A percentile compares a stretch with the other conserved stretches of the same genome.
Evolutionary conservation across 2,329 filamentous ascomycete genomes (phyloP).

Genomic region (Phyllosticta capitalensis): DNA sequence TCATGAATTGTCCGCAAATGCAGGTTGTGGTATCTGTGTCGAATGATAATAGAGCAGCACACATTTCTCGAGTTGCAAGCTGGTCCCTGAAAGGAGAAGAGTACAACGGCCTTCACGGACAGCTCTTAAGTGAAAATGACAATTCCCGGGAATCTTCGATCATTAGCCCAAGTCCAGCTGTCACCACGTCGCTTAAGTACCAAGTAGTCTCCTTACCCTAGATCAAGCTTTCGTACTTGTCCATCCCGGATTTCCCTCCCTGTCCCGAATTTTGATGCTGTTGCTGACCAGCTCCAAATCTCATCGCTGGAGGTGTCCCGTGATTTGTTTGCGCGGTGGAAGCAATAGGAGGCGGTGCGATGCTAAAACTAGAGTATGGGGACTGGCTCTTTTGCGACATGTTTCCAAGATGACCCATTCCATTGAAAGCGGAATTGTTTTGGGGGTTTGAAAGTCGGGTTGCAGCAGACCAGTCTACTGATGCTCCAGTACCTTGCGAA

Average conservation of each 20-base stretch:
- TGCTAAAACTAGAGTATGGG: constrained; percentile 27
- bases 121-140: neutral
- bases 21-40: neutral
- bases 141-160: neutral
- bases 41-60: neutral
- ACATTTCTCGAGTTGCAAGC: neutral
- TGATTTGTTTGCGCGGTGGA: neutral
- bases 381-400: constrained; percentile 12
- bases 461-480: constrained; percentile 1
- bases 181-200: neutral
- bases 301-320: neutral
- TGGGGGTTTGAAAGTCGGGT: neutral
- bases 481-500: neutral
- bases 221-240: constrained; percentile 59
- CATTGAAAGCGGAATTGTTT: neutral
- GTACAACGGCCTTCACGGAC: neutral
- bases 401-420: neutral
- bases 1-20: neutral
- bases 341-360: constrained; percentile 26
- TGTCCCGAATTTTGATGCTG: constrained; percentile 16
- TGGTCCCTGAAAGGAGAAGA: neutral
- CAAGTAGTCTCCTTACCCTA: constrained; percentile 24
- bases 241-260: constrained; percentile 44
- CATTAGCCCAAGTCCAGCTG: neutral
- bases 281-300: constrained; percentile 17